Conservation (phyloP, 176 grass and related monocot genomes). For the Carex cristatella region DNA sequence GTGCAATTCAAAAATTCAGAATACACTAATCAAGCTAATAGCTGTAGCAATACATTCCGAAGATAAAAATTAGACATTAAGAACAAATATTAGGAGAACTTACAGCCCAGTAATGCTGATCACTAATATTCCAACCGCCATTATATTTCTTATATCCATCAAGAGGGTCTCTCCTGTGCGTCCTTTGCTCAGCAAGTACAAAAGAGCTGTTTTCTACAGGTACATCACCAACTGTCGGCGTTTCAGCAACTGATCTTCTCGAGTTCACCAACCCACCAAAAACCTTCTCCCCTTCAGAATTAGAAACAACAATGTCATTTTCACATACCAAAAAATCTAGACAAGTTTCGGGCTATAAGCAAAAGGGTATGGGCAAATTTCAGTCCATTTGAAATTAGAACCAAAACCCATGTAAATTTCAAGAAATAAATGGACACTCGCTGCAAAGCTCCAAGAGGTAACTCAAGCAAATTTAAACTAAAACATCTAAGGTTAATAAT, state of each 20-base stretch:
- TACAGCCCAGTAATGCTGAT: conserved; percentile 81
- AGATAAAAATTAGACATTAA: not conserved
- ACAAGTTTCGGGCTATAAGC: not conserved
- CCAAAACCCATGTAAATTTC: not conserved
- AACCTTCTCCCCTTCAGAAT: conserved; percentile 16
- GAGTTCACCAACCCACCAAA: conserved; percentile 6
- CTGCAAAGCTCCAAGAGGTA: not conserved
- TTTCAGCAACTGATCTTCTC: conserved; percentile 63
- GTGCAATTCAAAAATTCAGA: not conserved
- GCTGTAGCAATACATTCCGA: not conserved
- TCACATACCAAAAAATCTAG: not conserved
- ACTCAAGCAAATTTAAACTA: no score
- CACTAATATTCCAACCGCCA: conserved; percentile 85
- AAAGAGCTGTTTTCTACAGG: conserved; percentile 53
- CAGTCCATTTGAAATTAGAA: not conserved
- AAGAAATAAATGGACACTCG: not conserved
- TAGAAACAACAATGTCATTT: conserved; percentile 11
- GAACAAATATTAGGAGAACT: conserved; percentile 20
- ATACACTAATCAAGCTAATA: not conserved
- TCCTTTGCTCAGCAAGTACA: conserved; percentile 56
- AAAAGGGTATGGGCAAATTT: not conserved
- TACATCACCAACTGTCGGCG: conserved; percentile 11
- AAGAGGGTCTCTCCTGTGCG: conserved; percentile 71
- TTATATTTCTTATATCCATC: conserved; percentile 57
- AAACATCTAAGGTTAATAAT: not conserved